Evolutionary conservation across 495 filamentous ascomycete genomes (phyloP).

Genomic region (Xylaria nigripes): DNA sequence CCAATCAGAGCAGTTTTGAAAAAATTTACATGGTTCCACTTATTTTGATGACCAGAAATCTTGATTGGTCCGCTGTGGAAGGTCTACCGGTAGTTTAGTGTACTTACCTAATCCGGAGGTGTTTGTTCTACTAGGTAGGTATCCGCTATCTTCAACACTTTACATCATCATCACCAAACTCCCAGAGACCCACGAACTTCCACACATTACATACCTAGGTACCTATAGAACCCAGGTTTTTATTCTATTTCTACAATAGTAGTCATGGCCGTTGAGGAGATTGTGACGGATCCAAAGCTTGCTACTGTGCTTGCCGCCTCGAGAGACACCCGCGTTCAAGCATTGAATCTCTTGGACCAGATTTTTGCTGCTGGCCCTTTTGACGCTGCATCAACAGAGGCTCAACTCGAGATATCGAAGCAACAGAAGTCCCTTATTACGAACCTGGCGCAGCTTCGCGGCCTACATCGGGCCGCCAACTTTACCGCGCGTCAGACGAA

Average conservation of each 20-base stretch:
- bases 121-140: too few relatives aligned
- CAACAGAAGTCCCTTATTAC: slow-evolving; percentile 74
- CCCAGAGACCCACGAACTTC: not conserved
- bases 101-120: too few relatives aligned
- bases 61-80: too few relatives aligned
- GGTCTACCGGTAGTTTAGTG: too few relatives aligned
- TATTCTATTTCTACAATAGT: not conserved
- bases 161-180: too few relatives aligned
- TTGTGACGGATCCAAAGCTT: slow-evolving; percentile 64
- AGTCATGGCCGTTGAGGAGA: slow-evolving; percentile 42
- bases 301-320: slow-evolving; percentile 63
- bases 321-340: slow-evolving; percentile 61
- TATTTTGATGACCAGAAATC: too few relatives aligned
- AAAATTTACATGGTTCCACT: too few relatives aligned
- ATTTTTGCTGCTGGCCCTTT: slow-evolving; percentile 26
- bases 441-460: slow-evolving; percentile 72
- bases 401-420: slow-evolving; percentile 56
- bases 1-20: too few relatives aligned
- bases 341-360: slow-evolving; percentile 59
- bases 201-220: not conserved
- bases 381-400: slow-evolving; percentile 37
- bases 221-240: too few relatives aligned
- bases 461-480: slow-evolving; percentile 71
- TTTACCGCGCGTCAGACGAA: slow-evolving; percentile 81
- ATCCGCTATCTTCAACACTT: too few relatives aligned